Base-by-base conservation (phyloP, 768 basidiomycete species). In the Hericium erinaceus region DNA sequence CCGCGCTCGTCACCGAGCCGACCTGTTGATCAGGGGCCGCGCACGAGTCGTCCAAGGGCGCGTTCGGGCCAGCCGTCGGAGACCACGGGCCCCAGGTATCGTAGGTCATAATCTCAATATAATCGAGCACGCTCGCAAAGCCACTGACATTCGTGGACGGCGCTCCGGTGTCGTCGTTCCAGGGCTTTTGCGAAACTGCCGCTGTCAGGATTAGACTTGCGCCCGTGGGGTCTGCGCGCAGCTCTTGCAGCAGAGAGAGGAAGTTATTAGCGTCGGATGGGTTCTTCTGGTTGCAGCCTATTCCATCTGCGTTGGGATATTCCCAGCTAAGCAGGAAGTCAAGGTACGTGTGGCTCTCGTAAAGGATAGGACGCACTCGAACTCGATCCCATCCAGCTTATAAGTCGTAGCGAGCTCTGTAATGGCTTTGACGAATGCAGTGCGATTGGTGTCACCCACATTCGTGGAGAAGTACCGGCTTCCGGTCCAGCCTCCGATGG, bases 181-280 rank as follows among this genome's bases (percentile, higher is more conserved):
- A 55, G 20, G 54, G 54, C n/a, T 13, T 10, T 8, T 44, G 12
- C n/a, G 39, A 26, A 1, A 40, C 26, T 13, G 92, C 90, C 3
- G 86, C 84, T 20, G 90, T 85, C 59, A 95, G 77, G 51, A 87
- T 79, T 48, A 90, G 71, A 12, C 81, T 80, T 39, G 75, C 65
- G 1, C 80, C 77, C 2, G 76, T 73, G 1, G 82, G 70, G 5
- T 78, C 74, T 22, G 69, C 65, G 51, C 89, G 82, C 24, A 95
- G 80, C 40, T 80, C 77, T 62, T 84, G 75, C 10, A 97, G 76
- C 74, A 94, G 90, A 6, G 72, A 59, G 38, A 93, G 78, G 70
- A 87, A 89, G 69, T 95, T 94, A 39, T 77, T 72, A 0, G 84
- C 80, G 68, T 98, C 94, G 55, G 76, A 60, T 2, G 55, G 20